These are phyloP conservation scores for Porcisia deanei DNA, from an alignment of 208 protist genomes.

Conservation along the genomic window DNA sequence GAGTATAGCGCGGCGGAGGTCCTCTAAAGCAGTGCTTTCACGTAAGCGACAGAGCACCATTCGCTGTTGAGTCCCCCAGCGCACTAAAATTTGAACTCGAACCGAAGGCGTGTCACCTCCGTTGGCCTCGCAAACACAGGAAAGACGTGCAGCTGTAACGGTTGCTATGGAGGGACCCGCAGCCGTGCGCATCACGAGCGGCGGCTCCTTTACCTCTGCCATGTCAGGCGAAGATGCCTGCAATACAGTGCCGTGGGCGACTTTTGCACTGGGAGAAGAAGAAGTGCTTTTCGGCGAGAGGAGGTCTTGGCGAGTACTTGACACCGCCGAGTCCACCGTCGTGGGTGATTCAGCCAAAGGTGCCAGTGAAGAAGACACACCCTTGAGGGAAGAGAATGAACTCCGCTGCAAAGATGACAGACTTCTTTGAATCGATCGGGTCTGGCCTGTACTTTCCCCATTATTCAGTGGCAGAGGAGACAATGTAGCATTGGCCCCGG, in stretches of 20 bases:
- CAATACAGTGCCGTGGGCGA: neutral
- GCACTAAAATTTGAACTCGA: slow-evolving; percentile 34
- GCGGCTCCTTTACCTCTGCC: slow-evolving; percentile 7
- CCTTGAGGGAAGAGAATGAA: neutral
- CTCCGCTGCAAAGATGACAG: neutral
- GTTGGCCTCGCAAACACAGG: slow-evolving; percentile 6
- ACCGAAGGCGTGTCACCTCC: neutral
- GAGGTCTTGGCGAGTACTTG: neutral
- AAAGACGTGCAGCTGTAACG: neutral
- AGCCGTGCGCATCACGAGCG: slow-evolving; percentile 12
- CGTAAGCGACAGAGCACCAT: slow-evolving; percentile 38
- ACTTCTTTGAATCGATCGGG: neutral
- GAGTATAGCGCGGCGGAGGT: slow-evolving; percentile 40
- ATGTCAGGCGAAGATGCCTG: neutral
- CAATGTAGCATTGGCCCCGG: neutral
- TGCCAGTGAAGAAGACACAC: neutral
- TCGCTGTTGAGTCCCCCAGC: slow-evolving; percentile 39
- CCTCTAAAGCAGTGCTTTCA: slow-evolving; percentile 30
- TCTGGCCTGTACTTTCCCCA: neutral
- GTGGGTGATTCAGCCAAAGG: neutral
- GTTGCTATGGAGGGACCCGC: neutral
- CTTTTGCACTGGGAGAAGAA: neutral
- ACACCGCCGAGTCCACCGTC: neutral
- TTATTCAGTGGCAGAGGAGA: neutral
- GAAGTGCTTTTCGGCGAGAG: neutral